Conservation (phyloP, 202 grass and related monocot genomes). For the Elaeis oleifera region DNA sequence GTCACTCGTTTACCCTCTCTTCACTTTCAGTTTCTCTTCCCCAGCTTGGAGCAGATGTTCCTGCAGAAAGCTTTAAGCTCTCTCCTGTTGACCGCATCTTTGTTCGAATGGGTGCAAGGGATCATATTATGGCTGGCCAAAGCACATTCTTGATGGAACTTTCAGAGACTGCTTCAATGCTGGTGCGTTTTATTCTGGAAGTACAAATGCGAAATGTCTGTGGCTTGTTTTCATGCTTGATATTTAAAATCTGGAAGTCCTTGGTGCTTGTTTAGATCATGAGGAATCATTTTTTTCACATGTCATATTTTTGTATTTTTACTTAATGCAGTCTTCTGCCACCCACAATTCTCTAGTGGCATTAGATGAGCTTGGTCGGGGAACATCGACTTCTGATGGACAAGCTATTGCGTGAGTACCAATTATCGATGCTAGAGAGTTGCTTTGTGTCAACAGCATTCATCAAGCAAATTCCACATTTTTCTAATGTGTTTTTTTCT, state of each 20-base stretch:
- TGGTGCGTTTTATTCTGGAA: constrained; percentile 49
- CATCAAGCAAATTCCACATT: neutral
- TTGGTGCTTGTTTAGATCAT: neutral
- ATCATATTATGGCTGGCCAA: constrained; percentile 87
- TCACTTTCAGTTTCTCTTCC: constrained; percentile 23
- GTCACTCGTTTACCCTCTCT: constrained; percentile 13
- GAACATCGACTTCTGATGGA: constrained; percentile 97
- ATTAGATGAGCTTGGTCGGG: constrained; percentile 95
- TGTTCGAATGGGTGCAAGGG: constrained; percentile 96
- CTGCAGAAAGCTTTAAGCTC: constrained; percentile 71
- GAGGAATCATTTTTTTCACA: constrained; percentile 3
- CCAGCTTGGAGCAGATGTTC: constrained; percentile 95
- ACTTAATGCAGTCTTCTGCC: constrained; percentile 57
- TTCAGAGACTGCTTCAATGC: constrained; percentile 76
- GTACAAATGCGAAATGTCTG: constrained; percentile 1
- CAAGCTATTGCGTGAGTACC: constrained; percentile 91
- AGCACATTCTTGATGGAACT: constrained; percentile 96
- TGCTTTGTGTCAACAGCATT: constrained; percentile 2
- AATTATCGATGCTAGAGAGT: neutral
- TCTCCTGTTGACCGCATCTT: constrained; percentile 87
- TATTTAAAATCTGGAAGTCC: neutral
- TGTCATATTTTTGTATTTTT: constrained; percentile 16
- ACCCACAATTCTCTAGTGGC: constrained; percentile 84
- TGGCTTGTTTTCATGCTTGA: too few relatives aligned
- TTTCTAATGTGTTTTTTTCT: neutral